These are phyloP conservation scores for Mycena vitilis DNA, from an alignment of 768 basidiomycete species.

Conservation along the genomic window DNA sequence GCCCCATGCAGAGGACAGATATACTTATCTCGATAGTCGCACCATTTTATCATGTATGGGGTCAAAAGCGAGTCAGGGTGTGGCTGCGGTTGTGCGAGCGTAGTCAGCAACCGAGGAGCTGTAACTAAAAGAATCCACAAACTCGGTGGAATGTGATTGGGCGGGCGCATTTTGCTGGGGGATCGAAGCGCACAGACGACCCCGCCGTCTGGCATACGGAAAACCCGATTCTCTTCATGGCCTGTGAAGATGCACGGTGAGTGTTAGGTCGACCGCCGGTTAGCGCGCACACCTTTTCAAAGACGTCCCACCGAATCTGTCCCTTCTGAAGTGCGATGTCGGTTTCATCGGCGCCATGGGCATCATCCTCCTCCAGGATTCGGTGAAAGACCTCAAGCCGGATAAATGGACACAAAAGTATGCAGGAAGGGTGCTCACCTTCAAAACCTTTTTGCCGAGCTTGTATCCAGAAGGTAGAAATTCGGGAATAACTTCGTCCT, in stretches of 20 bases:
- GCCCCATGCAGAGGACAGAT: no score
- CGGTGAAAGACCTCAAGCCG: conserved; percentile 17
- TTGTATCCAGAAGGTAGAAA: conserved; percentile 10
- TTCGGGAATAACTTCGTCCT: conserved; percentile 20
- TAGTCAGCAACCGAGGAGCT: background rate
- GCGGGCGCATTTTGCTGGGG: conserved; percentile 15
- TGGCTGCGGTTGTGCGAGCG: background rate
- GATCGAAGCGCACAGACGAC: conserved; percentile 26
- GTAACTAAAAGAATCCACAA: background rate
- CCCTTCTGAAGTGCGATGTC: background rate
- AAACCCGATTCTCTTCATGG: conserved; percentile 27
- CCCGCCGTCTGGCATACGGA: conserved; percentile 18
- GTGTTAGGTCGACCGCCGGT: background rate
- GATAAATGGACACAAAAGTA: background rate
- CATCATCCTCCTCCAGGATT: conserved; percentile 2
- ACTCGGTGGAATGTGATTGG: conserved; percentile 31
- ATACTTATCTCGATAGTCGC: background rate
- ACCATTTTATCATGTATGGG: conserved; percentile 18
- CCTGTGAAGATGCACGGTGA: background rate
- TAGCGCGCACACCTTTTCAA: conserved; percentile 6
- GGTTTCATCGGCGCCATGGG: background rate
- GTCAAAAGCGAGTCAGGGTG: conserved; percentile 14
- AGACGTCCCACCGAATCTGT: conserved; percentile 19
- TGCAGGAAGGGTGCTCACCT: background rate
- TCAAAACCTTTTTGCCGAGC: conserved; percentile 11